Evolutionary conservation across 768 basidiomycete species (phyloP), one percentile per base, ranked within the genome.

Genomic region (Lactarius evosmus): DNA sequence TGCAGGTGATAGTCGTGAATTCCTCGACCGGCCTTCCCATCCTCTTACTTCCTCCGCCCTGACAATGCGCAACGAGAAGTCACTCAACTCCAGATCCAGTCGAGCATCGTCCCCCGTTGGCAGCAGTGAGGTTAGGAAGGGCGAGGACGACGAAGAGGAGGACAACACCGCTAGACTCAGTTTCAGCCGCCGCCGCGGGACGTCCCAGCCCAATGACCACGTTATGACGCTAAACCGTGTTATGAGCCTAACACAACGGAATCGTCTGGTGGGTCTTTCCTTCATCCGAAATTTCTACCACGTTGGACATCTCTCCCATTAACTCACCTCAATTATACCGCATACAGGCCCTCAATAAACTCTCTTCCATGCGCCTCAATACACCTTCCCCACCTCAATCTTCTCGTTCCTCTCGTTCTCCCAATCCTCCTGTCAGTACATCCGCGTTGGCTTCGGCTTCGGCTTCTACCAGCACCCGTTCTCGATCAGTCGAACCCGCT

Each of bases 191-290:
- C 73, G 70, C 57, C 70, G 69, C 9, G 71, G 68, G 64, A 57
- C 55, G 70, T 73, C 67, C 73, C 79, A 34, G 32, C 50, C 65
- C 27, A 86, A 75, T 70, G 83, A 86, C 67, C 87, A 86, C 69
- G 73, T 78, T 12, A 71, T 78, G 46, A 84, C 88, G 3, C 73
- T 92, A 64, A 83, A 88, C 72, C 80, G 88, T 51, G 88, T 88
- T 33, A 85, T 81, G 75, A 89, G 79, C 63, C 78, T 92, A 54
- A 83, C 86, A 17, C 82, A 89, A 69, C 80, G 88, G 60, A 92
- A 89, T 76, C 82, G 86, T 69, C 80, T 87, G 81, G 89, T 90
- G 70, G 70, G 87, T 73, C 1, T 53, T 60, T 63, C 66, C 72
- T 63, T 69, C 22, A 7, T 34, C 55, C 16, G n/a, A 11, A 1